Base-by-base conservation (phyloP, 2,329 filamentous ascomycete genomes). In the Nannizziopsis barbatae region DNA sequence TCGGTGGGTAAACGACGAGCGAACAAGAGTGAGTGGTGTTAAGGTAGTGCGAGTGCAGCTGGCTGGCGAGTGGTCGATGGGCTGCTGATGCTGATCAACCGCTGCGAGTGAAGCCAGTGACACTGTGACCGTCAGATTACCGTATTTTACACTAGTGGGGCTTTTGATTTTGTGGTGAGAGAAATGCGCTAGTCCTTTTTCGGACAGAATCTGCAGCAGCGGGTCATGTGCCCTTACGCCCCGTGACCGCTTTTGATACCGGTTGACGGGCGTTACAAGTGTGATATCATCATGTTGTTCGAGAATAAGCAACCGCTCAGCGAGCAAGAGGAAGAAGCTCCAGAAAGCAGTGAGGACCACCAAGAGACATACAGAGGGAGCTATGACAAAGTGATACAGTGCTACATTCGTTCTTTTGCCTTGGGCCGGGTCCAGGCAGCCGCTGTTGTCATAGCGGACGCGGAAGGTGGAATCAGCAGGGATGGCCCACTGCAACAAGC, bases 211-310 rank as follows among this genome's bases (percentile, higher is more conserved):
- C 8, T 12, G 17, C 18, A 36, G 5, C 4, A 22, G 3, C 15
- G n/a, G 17, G 38, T 42, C 45, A 47, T 42, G 45, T 42, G 45
- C 37, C 35, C 45, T 12, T 42, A 47, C 31, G 38, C 20, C 38
- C 32, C 31, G 27, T 47, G 38, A 47, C 37, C 31, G 37, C 17
- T 20, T 41, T 42, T 12, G 37, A 30, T 47, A 42, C 38, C 20
- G 5, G 31, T 27, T 27, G 22, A 27, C 22, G 22, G 22, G 37
- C 45, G 45, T 47, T 47, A 47, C 45, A 37, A 42, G 45, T 12
- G 33, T 47, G 45, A 47, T 47, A 47, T 47, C 45, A 47, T 47
- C 45, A 46, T 18, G 15, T 38, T 31, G 3, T 12, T 27, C 20
- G 2, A 33, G 35, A 27, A 27, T 3, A 27, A 27, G 22, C 22